A percentile compares a stretch with the other conserved stretches of the same genome.
phyloP scores from a whole-genome alignment of 306 rosid genomes.

The Hippophae gyantsensis region DNA sequence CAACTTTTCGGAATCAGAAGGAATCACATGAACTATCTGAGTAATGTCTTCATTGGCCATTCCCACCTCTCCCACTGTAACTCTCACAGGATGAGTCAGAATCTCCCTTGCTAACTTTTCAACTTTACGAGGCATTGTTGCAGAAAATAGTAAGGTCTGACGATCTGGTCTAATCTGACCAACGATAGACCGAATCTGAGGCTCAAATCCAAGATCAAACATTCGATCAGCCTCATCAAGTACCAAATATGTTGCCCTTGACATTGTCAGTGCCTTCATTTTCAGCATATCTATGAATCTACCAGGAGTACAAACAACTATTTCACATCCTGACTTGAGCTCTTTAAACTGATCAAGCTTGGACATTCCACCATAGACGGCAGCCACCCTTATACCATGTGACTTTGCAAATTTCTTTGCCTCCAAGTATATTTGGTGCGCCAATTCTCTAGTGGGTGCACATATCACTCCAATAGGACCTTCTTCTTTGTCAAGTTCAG shows the following conservation, averaged over 20 bases:
- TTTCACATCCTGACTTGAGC: constrained; percentile 94
- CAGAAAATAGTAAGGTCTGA: constrained; percentile 91
- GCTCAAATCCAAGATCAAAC: constrained; percentile 99
- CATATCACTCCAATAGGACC: constrained; percentile 99
- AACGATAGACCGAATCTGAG: constrained; percentile 89
- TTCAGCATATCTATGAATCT: constrained; percentile 90
- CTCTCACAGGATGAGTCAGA: constrained; percentile 81
- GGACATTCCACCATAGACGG: constrained; percentile 98
- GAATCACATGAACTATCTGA: constrained; percentile 84
- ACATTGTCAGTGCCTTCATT: constrained; percentile 87
- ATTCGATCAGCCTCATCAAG: constrained; percentile 99
- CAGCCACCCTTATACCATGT: constrained; percentile 67
- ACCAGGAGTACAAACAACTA: constrained; percentile 94
- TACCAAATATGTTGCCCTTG: constrained; percentile 76
- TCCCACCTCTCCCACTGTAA: constrained; percentile 95
- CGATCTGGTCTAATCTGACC: constrained; percentile 99
- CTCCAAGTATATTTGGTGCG: constrained; percentile 88
- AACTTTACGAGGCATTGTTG: constrained; percentile 89
- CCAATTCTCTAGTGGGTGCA: constrained; percentile 95
- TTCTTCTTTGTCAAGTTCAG: constrained; percentile 92
- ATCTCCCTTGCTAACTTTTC: constrained; percentile 95
- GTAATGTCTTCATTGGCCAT: constrained; percentile 98
- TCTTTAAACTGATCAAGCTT: constrained; percentile 95
- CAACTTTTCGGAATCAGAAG: constrained; percentile 77
- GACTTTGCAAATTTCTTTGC: constrained; percentile 79